A percentile compares a stretch with the other conserved stretches of the same genome.
Evolutionary conservation across 805 yeast genomes (phyloP).

Genomic region (Cyberlindnera bimundalis): DNA sequence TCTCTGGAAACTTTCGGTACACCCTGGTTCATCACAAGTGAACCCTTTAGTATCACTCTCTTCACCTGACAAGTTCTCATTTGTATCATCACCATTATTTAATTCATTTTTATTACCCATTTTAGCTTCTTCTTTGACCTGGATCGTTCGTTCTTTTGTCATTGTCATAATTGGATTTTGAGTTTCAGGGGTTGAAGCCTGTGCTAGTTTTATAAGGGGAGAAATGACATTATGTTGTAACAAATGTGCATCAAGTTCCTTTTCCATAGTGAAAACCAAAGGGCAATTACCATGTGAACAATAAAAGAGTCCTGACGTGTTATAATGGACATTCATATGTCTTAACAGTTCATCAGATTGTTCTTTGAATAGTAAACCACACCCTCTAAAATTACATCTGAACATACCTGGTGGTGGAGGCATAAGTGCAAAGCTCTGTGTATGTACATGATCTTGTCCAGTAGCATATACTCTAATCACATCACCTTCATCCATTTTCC

Average conservation of each 20-base stretch:
- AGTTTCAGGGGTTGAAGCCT: background rate
- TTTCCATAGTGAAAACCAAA: conserved; percentile 3
- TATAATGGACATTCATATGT: conserved; percentile 12
- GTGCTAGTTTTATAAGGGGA: background rate
- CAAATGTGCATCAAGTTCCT: conserved; percentile 1
- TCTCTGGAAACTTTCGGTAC: background rate
- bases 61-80: background rate
- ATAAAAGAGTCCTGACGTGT: conserved; percentile 6
- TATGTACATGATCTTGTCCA: background rate
- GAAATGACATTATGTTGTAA: background rate
- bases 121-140: too few species aligned
- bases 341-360: conserved; percentile 5
- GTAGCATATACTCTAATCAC: conserved; percentile 3
- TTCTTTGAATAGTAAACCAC: conserved; percentile 5
- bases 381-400: conserved; percentile 9
- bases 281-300: conserved; percentile 2
- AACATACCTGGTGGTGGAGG: background rate
- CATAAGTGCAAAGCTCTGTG: background rate
- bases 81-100: background rate
- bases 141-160: too few species aligned
- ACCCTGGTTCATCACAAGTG: background rate
- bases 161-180: too few species aligned
- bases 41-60: background rate
- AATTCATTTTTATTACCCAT: too few species aligned
- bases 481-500: conserved; percentile 7